Conservation (phyloP, 441 rosid genomes). For the Hura crepitans region DNA sequence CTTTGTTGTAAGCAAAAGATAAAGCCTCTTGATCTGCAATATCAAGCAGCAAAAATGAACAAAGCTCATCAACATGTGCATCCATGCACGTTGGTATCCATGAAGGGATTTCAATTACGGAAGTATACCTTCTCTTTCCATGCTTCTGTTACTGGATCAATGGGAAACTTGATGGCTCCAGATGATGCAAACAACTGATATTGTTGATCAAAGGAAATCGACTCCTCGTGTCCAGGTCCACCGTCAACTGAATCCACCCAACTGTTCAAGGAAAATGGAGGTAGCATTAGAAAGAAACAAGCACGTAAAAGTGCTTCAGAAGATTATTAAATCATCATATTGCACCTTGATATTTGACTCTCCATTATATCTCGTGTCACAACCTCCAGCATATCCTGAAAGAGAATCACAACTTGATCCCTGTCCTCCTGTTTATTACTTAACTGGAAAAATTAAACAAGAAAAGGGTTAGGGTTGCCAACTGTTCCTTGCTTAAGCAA, state of each 20-base stretch:
- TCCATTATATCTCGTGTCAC: conserved; percentile 91
- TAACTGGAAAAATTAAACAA: conserved; percentile 40
- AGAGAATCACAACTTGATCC: conserved; percentile 88
- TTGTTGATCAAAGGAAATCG: conserved; percentile 53
- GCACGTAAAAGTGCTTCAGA: conserved; percentile 10
- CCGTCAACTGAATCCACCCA: conserved; percentile 69
- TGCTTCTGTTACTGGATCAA: conserved; percentile 71
- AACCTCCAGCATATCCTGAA: conserved; percentile 99
- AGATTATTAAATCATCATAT: conserved; percentile 22
- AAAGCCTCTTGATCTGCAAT: conserved; percentile 80
- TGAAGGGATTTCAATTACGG: not conserved
- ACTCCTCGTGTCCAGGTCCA: conserved; percentile 66
- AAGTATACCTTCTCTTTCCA: conserved; percentile 89
- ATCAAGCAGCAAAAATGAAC: not conserved
- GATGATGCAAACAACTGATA: conserved; percentile 82
- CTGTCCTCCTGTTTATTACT: conserved; percentile 70
- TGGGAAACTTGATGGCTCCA: conserved; percentile 90
- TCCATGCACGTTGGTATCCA: not conserved
- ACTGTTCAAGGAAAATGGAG: conserved; percentile 37
- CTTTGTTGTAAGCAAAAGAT: conserved; percentile 88
- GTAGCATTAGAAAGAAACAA: conserved; percentile 22
- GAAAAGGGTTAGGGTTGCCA: conserved; percentile 13
- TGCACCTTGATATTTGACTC: conserved; percentile 62
- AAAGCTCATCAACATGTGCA: not conserved
- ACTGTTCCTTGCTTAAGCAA: conserved; percentile 12